Conservation (phyloP, 163 green algal genomes). For the Chloromonas sp. region DNA sequence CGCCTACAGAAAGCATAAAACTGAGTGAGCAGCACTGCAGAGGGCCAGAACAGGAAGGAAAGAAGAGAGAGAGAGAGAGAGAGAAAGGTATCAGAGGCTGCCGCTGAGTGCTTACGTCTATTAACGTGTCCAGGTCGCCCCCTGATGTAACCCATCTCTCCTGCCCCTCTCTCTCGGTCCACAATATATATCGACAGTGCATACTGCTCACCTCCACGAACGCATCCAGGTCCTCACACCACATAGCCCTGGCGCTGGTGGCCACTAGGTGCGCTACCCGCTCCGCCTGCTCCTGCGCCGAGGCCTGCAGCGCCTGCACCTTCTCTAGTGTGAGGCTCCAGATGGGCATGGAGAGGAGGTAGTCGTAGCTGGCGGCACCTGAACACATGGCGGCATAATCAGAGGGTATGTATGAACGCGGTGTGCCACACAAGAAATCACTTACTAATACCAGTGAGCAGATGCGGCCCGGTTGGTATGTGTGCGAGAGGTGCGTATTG, state of each 20-base stretch:
- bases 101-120: conserved; percentile 4
- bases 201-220: conserved; percentile 51
- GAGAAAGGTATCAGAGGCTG: neutral
- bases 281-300: conserved; percentile 13
- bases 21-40: neutral
- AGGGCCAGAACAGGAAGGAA: neutral
- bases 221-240: conserved; percentile 66
- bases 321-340: conserved; percentile 91
- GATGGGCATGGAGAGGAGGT: conserved; percentile 95
- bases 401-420: neutral
- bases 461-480: too few relatives aligned
- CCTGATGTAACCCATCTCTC: neutral
- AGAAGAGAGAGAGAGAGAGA: neutral
- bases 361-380: conserved; percentile 74
- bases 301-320: conserved; percentile 46
- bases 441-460: too few relatives aligned
- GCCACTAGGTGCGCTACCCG: conserved; percentile 52
- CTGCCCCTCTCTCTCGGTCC: too few relatives aligned
- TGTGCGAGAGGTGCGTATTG: neutral
- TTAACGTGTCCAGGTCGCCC: conserved; percentile 14
- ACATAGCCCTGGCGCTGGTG: conserved; percentile 69
- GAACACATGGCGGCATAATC: neutral
- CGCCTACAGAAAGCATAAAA: conserved; percentile 20
- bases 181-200: too few relatives aligned
- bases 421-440: too few relatives aligned